phyloP scores from a whole-genome alignment of 73 alveolate species.

The Paramecium biaurelia region DNA sequence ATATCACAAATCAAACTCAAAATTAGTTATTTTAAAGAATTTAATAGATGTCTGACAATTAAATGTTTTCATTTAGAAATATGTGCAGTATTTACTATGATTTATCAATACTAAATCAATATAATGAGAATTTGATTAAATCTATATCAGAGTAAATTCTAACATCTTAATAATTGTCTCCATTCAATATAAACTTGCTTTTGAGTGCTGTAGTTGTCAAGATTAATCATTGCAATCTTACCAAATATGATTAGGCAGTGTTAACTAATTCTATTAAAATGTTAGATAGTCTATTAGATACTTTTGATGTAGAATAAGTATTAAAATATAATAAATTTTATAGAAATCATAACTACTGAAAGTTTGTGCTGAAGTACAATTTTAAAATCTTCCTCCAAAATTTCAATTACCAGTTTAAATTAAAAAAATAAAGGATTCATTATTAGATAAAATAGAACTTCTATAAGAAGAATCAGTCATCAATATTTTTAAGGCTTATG shows the following conservation, averaged over 20 bases:
- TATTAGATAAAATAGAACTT: not conserved
- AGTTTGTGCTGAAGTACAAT: not conserved
- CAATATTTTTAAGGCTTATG: not conserved
- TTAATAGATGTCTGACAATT: not conserved
- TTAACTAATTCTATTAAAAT: not conserved
- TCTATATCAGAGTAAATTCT: not conserved
- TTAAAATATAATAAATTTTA: not conserved
- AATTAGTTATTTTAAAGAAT: not conserved
- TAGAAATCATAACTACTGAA: not conserved
- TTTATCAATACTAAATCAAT: not conserved
- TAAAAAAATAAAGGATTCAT: not conserved
- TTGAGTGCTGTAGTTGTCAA: not conserved
- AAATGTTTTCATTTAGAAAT: not conserved
- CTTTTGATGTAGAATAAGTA: not conserved
- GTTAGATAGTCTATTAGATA: not conserved
- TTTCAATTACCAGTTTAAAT: not conserved
- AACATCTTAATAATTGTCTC: not conserved
- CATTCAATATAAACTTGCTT: not conserved
- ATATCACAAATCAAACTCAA: not conserved
- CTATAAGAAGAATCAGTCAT: not conserved
- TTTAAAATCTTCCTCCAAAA: constrained; percentile 1
- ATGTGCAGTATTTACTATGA: not conserved
- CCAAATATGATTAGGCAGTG: not conserved
- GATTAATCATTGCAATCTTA: not conserved
- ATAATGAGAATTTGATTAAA: not conserved